Evolutionary conservation across 2,329 filamentous ascomycete genomes (phyloP), one percentile per base, ranked within the genome.

Genomic region (Talaromyces sp.): DNA sequence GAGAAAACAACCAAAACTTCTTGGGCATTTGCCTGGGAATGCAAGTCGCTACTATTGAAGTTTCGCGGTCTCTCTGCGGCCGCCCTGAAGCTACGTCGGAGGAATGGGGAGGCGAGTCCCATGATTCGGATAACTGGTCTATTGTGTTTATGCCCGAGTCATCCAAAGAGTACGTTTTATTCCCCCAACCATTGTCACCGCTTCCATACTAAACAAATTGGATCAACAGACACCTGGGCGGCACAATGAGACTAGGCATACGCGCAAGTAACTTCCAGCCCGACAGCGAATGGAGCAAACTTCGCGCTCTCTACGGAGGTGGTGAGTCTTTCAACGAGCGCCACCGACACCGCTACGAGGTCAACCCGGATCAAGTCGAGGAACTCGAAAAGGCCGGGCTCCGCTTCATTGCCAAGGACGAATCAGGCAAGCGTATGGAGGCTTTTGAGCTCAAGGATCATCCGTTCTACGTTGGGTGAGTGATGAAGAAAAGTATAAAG

Each of bases 11-110:
- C 64, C 85, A 85, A 3, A 92, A 92, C 1, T 97, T 89, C 77
- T 83, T 98, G 0, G 95, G 95, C 62, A 89, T 98, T 65, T 97
- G 93, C 73, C 81, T 97, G 25, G 92, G 92, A 61, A 92, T 96
- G 88, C 95, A 98, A 75, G 84, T 96, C 54, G 92, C 93, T 22
- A 92, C 96, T 54, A 89, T 97, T 67, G 93, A 98, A 75, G 91
- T 87, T 68, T 92, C 92, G 1, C 87, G 92, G 49, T 87, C 91
- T 66, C 32, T 93, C 1, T 90, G 87, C 76, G 85, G 84, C 30
- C 82, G 92, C 64, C 74, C 77, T 3, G 76, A 80, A 51, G 85
- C 85, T 0, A 53, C 49, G 4, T 53, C 49, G 27, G n/a, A 53
- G 60, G 4, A 62, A 53, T 47, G 56, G 33, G 57, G 42, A 55